These are phyloP conservation scores for Calonectria henricotiae DNA, from an alignment of 2,329 filamentous ascomycete species.

Conservation along the genomic window DNA sequence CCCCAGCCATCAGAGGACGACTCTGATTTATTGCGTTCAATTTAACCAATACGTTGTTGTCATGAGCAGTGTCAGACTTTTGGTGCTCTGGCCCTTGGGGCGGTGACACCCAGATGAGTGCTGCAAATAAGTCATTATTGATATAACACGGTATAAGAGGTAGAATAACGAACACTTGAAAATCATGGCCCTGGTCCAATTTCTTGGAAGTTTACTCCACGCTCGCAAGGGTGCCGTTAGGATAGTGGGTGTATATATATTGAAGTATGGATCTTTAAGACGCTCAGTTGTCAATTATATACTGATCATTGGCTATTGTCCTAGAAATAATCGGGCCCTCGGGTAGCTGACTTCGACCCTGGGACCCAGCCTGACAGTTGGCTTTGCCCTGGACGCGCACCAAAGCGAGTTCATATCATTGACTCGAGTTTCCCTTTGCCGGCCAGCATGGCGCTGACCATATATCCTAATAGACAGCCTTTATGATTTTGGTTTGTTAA, in stretches of 20 bases:
- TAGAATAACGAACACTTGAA: neutral
- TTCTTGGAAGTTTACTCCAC: slow-evolving; percentile 15
- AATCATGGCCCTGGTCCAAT: slow-evolving; percentile 7
- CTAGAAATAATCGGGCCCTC: slow-evolving; percentile 21
- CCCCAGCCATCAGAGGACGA: neutral
- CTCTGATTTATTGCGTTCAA: neutral
- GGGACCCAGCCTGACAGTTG: slow-evolving; percentile 12
- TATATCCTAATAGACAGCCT: neutral
- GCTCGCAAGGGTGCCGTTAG: neutral
- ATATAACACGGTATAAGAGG: neutral
- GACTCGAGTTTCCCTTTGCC: neutral
- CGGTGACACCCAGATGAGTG: neutral
- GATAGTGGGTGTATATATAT: slow-evolving; percentile 18
- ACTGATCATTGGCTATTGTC: slow-evolving; percentile 27
- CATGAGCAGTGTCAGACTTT: too few relatives aligned
- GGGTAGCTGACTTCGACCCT: slow-evolving; percentile 27
- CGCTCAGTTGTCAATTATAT: slow-evolving; percentile 40
- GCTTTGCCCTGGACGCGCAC: slow-evolving; percentile 18
- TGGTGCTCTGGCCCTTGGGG: neutral
- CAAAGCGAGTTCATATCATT: slow-evolving; percentile 2
- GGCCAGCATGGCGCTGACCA: neutral
- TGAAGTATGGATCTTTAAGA: slow-evolving; percentile 30
- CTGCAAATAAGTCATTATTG: neutral
- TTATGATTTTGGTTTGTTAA: neutral
- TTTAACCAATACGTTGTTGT: neutral